Conservation (phyloP, 352 stramenopile genomes). For the Phytophthora pini region DNA sequence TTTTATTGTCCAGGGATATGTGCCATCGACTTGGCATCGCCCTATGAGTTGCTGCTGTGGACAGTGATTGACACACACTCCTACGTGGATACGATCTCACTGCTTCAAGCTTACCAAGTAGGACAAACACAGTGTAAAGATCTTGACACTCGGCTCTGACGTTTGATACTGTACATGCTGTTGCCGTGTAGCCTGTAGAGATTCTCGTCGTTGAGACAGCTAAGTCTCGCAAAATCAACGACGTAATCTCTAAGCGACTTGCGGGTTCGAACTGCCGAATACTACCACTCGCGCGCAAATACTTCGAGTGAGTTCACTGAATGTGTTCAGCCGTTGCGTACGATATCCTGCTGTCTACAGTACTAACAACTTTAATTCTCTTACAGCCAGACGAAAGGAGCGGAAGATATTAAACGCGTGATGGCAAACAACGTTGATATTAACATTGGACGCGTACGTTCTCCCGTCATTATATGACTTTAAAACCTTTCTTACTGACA, state of each 20-base stretch:
- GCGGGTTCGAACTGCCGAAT: conserved; percentile 59
- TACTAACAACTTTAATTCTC: background rate
- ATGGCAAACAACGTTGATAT: conserved; percentile 86
- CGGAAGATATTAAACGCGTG: conserved; percentile 83
- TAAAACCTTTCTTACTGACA: background rate
- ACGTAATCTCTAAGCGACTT: conserved; percentile 73
- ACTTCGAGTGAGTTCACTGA: conserved; percentile 68
- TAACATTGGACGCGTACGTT: conserved; percentile 73
- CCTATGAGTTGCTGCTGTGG: conserved; percentile 80
- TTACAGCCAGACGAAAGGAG: conserved; percentile 81
- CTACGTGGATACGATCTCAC: conserved; percentile 72
- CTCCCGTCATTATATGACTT: background rate
- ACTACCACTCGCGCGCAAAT: conserved; percentile 76
- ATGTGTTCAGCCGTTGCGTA: background rate
- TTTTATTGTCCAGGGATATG: conserved; percentile 50
- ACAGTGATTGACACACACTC: conserved; percentile 81
- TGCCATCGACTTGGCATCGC: conserved; percentile 72
- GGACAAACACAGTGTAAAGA: background rate
- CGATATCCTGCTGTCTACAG: too few species aligned
- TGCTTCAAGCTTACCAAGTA: conserved; percentile 79
- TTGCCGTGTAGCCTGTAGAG: conserved; percentile 58
- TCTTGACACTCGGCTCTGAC: background rate
- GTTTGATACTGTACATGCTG: background rate
- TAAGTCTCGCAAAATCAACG: conserved; percentile 68
- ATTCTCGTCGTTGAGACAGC: conserved; percentile 74